Conservation (phyloP, 352 stramenopile genomes). For the Thalassiosira pacifica region DNA sequence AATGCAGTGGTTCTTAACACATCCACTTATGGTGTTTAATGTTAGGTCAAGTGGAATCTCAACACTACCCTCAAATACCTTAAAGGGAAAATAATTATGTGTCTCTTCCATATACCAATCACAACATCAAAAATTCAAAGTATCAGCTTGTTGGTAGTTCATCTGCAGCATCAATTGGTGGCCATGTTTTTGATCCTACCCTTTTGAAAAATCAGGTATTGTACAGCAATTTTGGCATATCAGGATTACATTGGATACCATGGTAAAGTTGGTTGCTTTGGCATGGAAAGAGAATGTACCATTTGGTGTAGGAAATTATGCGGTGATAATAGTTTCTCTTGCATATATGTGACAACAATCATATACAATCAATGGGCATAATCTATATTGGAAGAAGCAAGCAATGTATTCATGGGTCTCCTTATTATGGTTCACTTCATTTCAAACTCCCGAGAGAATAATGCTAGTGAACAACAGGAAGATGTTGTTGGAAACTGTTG, state of each 20-base stretch:
- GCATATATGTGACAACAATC: background rate
- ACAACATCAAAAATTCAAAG: constrained; percentile 46
- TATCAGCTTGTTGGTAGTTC: constrained; percentile 43
- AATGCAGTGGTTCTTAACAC: constrained; percentile 11
- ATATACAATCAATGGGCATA: constrained; percentile 9
- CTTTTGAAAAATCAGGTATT: background rate
- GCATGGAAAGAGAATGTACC: too few species aligned
- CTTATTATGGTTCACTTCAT: constrained; percentile 19
- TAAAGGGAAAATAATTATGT: constrained; percentile 13
- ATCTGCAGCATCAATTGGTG: constrained; percentile 19
- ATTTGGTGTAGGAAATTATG: constrained; percentile 13
- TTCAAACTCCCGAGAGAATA: constrained; percentile 21
- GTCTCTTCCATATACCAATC: constrained; percentile 45
- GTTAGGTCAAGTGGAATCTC: constrained; percentile 32
- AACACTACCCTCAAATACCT: constrained; percentile 5
- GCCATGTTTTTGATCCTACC: constrained; percentile 32
- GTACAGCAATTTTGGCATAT: constrained; percentile 11
- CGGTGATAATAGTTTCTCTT: constrained; percentile 16
- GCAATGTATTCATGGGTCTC: constrained; percentile 1
- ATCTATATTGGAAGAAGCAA: constrained; percentile 10
- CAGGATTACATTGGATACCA: too few species aligned
- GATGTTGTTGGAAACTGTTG: constrained; percentile 34
- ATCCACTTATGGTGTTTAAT: constrained; percentile 27
- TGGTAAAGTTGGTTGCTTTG: too few species aligned
- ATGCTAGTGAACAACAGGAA: constrained; percentile 29